Evolutionary conservation across 2,329 filamentous ascomycete genomes (phyloP), one percentile per base, ranked within the genome.

Genomic region (Alternaria alternata): DNA sequence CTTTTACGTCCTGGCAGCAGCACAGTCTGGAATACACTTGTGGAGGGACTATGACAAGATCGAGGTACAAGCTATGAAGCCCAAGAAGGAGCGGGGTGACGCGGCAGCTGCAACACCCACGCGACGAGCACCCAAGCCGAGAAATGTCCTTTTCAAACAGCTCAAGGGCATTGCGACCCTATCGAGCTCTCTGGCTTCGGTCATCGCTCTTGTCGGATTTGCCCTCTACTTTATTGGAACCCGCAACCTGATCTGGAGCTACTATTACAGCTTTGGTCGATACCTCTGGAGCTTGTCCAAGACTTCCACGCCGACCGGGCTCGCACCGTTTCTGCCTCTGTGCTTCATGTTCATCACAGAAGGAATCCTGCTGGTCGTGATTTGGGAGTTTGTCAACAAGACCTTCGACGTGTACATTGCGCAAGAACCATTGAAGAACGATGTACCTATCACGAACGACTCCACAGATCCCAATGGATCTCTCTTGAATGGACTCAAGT

Each of bases 401-500:
- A 87, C 91, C 26, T 97, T 97, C 75, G 90, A 90, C 5, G 80
- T 89, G n/a, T 93, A 93, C 77, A 87, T 97, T 72, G 88, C 89
- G 26, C 89, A 91, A 75, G 88, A 91, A 69, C 94, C 94, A 0
- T 76, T 96, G 54, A 97, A 96, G 81, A 91, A 91, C 67, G 89
- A 86, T n/a, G 87, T 89, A 70, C 93, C 94, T 4, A 85, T 98
- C 57, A 97, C 93, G 0, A 86, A 87, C 18, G 91, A 94, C 67
- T 92, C 93, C 16, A 95, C 92, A 73, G 94, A 97, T 77, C 92
- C 94, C 1, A 98, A 97, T 72, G 93, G 93, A 36, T 97, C 92
- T 74, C 83, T 98, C 28, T 78, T 98, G 49, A 93, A 89, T 57
- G 94, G 94, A 0, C 78, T 98, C 46, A 94, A 89, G 75, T 90